Evolutionary conservation across 306 rosid genomes (phyloP), one percentile per base, ranked within the genome.

Genomic region (Crotalaria pallida): DNA sequence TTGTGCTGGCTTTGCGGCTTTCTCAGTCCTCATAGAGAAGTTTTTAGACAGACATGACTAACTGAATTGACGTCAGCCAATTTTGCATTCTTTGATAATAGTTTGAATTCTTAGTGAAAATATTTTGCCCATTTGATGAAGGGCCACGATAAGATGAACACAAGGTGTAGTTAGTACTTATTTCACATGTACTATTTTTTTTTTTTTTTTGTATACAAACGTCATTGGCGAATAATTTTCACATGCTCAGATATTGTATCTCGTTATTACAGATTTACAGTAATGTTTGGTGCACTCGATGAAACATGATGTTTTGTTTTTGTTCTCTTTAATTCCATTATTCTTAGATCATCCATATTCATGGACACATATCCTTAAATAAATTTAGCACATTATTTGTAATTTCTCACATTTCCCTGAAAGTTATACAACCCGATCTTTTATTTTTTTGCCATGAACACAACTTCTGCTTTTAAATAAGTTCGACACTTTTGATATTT

Each of bases 1-100:
- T 40, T 93, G 98, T 70, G 98, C 94, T 22, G 96, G 97, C 26
- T 93, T 93, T 78, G 96, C 98, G 1, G 91, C 99, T 58, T 94
- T 94, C 81, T 89, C 96, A 15, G 95, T 86, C 5, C 29, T 84
- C 40, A 94, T 87, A 76, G 95, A 88, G 84, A 94, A 94, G 80
- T 94, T 94, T 78, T 70, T 87, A 65, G 97, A 94, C 27, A 82
- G 99, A 36, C 97, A 90, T 17, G 79, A 79, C 67, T 90, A 81
- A 86, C 55, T 26, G 36, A 64, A 41, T 47, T 69, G 49, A 67
- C 17, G 10, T 55, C 52, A 55, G 4, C 74, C 80, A 69, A 24
- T 57, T 75, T 50, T 65, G 65, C 34, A 56, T 19, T 49, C 59
- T 19, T 64, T 22, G 18, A 24, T 48, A 52, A 12, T 75, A 40